phyloP scores from a whole-genome alignment of 345 rosid genomes.

The Abelmoschus esculentus region DNA sequence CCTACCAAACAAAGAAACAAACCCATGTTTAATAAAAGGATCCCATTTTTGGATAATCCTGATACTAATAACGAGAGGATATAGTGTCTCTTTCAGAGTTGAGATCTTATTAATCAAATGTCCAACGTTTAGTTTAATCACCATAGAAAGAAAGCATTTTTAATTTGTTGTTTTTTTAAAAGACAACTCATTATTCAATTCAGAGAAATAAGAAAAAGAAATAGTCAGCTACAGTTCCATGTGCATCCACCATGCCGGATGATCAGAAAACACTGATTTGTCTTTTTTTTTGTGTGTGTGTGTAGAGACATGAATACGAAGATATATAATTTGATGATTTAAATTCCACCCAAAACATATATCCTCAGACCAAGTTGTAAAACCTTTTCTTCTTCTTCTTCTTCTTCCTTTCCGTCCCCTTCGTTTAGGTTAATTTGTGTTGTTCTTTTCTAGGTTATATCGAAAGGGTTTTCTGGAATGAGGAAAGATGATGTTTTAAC shows the following conservation, averaged over 20 bases:
- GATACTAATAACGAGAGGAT: background rate
- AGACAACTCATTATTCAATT: too few relatives aligned
- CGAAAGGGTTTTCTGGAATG: background rate
- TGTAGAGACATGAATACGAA: background rate
- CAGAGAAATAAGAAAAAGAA: background rate
- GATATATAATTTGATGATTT: constrained; percentile 16
- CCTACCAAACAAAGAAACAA: background rate
- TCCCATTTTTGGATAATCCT: background rate
- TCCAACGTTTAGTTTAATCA: constrained; percentile 38
- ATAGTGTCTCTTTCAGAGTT: background rate
- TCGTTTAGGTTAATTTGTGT: background rate
- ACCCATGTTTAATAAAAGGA: background rate
- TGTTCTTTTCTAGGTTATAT: background rate
- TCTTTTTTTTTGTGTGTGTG: background rate
- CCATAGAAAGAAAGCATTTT: constrained; percentile 5
- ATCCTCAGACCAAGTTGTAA: constrained; percentile 4
- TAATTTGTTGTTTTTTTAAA: background rate
- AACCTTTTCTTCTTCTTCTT: constrained; percentile 2
- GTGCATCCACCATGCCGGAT: constrained; percentile 19
- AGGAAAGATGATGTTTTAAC: background rate
- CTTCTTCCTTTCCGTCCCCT: background rate
- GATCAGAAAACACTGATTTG: constrained; percentile 8
- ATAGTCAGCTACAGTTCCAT: constrained; percentile 34
- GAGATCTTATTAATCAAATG: constrained; percentile 2
- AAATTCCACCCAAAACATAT: constrained; percentile 16